A percentile compares a stretch with the other conserved stretches of the same genome.
Conservation (phyloP, 805 yeast genomes). For the Candida insectalens region DNA sequence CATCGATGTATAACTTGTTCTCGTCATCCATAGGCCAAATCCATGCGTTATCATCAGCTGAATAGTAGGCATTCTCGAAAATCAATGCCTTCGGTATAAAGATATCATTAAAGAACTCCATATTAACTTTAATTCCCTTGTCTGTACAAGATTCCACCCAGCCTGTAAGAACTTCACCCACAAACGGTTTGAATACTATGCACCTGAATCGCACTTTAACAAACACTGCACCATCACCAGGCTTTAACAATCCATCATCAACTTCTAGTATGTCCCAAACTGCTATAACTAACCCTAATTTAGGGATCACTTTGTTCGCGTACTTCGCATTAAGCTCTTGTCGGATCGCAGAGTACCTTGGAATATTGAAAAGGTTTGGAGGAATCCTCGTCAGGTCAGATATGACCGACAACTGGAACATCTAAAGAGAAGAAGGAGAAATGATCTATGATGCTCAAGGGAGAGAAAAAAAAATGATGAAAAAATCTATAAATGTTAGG, state of each 20-base stretch:
- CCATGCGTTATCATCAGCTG: conserved; percentile 83
- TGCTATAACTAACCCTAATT: conserved; percentile 75
- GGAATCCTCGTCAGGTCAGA: conserved; percentile 83
- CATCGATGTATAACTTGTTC: conserved; percentile 71
- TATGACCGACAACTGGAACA: conserved; percentile 80
- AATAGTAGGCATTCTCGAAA: conserved; percentile 44
- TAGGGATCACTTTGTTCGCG: conserved; percentile 76
- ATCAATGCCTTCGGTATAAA: conserved; percentile 77
- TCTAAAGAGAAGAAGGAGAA: too few species aligned
- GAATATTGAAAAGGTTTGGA: conserved; percentile 71
- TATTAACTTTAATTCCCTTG: conserved; percentile 76
- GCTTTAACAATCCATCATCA: conserved; percentile 81
- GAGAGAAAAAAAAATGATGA: too few species aligned
- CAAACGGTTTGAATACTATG: conserved; percentile 84
- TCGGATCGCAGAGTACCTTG: conserved; percentile 61
- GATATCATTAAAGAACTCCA: conserved; percentile 88
- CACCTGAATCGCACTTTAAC: conserved; percentile 67
- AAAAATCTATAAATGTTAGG: too few species aligned
- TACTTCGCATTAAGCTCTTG: conserved; percentile 79
- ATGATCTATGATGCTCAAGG: not conserved
- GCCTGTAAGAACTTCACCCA: conserved; percentile 88
- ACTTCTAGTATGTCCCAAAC: conserved; percentile 77
- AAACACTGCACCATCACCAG: conserved; percentile 90
- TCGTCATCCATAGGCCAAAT: conserved; percentile 75
- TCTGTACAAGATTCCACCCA: conserved; percentile 84